Conservation (phyloP, 148 eudicot genomes). For the Rhododendron griersonianum region DNA sequence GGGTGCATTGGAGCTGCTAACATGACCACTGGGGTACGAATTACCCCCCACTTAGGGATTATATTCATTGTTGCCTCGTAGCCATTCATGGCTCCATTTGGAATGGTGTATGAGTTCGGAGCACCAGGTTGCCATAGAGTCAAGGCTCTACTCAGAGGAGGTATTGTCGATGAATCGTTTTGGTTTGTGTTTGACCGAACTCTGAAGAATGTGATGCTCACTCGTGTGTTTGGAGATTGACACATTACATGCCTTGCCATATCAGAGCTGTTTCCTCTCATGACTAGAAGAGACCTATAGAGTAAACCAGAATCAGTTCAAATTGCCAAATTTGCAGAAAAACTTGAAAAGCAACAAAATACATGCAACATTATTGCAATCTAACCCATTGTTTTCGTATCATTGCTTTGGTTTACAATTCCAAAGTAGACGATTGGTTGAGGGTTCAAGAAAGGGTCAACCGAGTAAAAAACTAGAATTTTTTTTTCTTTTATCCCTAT, state of each 20-base stretch:
- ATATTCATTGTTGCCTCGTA: constrained; percentile 27
- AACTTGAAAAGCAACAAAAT: not conserved
- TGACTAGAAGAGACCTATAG: constrained; percentile 78
- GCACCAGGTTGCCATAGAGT: constrained; percentile 68
- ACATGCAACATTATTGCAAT: not conserved
- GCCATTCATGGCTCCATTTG: constrained; percentile 37
- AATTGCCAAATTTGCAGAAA: not conserved
- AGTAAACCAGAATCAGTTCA: not conserved
- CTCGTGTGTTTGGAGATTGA: constrained; percentile 67
- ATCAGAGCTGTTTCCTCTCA: constrained; percentile 94
- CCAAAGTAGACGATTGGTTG: not conserved
- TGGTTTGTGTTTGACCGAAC: constrained; percentile 49
- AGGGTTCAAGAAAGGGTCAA: not conserved
- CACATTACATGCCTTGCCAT: constrained; percentile 85
- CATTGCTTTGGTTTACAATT: not conserved
- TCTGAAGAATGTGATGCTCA: constrained; percentile 70
- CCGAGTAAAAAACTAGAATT: no score
- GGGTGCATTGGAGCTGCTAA: constrained; percentile 52
- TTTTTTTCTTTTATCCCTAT: no score
- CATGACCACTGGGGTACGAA: constrained; percentile 64
- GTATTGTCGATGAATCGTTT: constrained; percentile 20
- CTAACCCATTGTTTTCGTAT: not conserved
- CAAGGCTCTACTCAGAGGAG: constrained; percentile 49
- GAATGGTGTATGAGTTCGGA: constrained; percentile 35
- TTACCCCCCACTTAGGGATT: constrained; percentile 64